Base-by-base conservation (phyloP, 768 basidiomycete species). In the Panus rudis region DNA sequence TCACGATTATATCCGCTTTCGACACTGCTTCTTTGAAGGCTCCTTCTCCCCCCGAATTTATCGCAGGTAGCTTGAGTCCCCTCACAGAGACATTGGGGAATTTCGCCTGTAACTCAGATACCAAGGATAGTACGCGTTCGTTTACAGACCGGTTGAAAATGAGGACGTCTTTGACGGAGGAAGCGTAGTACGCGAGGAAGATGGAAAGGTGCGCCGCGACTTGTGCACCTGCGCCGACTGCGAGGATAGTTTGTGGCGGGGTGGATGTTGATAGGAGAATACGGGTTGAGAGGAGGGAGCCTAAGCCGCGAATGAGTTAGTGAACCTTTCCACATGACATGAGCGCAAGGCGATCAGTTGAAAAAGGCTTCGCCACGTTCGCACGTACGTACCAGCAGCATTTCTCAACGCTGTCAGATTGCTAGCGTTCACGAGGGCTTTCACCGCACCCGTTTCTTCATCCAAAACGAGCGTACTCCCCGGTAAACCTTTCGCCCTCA, bases 321-420 rank as follows among this genome's bases (percentile, higher is more conserved):
- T 7, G 4, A 28, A 30, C 34, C 14, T 37, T 21, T 45, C 31
- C 22, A 37, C 33, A 34, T 42, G 33, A n/a, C n/a, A 5, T 32
- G 21, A 6, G 2, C 17, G 28, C 34, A 11, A 10, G 13, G 10
- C n/a, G 33, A 7, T 4, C 10, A 37, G n/a, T 42, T 37, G 31
- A 8, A 16, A 22, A 19, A 7, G 24, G 32, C n/a, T n/a, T n/a
- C n/a, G n/a, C n/a, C n/a, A n/a, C n/a, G n/a, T n/a, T n/a, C n/a
- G n/a, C n/a, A n/a, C n/a, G n/a, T 19, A 59, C 67, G 45, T 55
- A 83, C 89, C 85, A 49, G 85, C 85, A 39, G 89, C 89, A 44
- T 85, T 94, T 32, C 92, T 63, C 23, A 91, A 61, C 4, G 90
- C 84, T 2, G 92, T 93, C 52, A 93, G 63, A 28, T 69, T 70